A percentile compares a stretch with the other conserved stretches of the same genome.
Evolutionary conservation across 202 grass and related monocot genomes (phyloP).

Genomic region (Zizania palustris): DNA sequence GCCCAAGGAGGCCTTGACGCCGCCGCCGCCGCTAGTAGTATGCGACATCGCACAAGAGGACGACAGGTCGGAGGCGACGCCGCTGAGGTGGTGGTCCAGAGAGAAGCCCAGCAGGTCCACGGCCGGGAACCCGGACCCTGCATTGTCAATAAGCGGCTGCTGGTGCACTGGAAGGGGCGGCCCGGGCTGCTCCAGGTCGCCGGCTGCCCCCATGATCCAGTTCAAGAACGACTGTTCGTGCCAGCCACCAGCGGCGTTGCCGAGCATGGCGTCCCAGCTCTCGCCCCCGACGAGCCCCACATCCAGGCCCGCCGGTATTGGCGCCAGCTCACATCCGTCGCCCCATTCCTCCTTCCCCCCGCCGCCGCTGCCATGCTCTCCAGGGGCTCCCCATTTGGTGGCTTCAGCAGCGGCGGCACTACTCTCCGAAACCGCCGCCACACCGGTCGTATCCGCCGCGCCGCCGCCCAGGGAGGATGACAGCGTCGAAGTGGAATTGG

Average conservation of each 20-base stretch:
- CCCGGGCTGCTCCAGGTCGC: slow-evolving; percentile 46
- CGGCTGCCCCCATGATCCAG: slow-evolving; percentile 83
- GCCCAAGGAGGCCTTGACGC: slow-evolving; percentile 40
- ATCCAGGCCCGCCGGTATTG: slow-evolving; percentile 56
- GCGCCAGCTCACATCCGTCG: slow-evolving; percentile 55
- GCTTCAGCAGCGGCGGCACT: slow-evolving; percentile 51
- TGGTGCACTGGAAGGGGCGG: slow-evolving; percentile 48
- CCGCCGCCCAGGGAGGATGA: slow-evolving; percentile 73
- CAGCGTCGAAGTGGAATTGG: slow-evolving; percentile 69
- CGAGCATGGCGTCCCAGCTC: slow-evolving; percentile 70
- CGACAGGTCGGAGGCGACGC: slow-evolving; percentile 44
- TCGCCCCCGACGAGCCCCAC: slow-evolving; percentile 53
- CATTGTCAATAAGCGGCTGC: slow-evolving; percentile 46
- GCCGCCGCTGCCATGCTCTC: slow-evolving; percentile 30
- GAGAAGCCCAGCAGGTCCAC: slow-evolving; percentile 52
- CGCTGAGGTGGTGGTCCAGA: slow-evolving; percentile 48
- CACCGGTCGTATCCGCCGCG: slow-evolving; percentile 60
- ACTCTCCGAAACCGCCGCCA: slow-evolving; percentile 66
- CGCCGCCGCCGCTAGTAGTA: slow-evolving; percentile 25
- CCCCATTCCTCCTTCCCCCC: slow-evolving; percentile 65
- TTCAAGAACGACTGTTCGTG: slow-evolving; percentile 83
- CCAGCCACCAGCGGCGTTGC: slow-evolving; percentile 40
- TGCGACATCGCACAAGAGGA: slow-evolving; percentile 41
- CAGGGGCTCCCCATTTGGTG: slow-evolving; percentile 51
- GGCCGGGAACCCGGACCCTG: slow-evolving; percentile 47